Base-by-base conservation (phyloP, 2,329 filamentous ascomycete species). In the Trichoderma breve region DNA sequence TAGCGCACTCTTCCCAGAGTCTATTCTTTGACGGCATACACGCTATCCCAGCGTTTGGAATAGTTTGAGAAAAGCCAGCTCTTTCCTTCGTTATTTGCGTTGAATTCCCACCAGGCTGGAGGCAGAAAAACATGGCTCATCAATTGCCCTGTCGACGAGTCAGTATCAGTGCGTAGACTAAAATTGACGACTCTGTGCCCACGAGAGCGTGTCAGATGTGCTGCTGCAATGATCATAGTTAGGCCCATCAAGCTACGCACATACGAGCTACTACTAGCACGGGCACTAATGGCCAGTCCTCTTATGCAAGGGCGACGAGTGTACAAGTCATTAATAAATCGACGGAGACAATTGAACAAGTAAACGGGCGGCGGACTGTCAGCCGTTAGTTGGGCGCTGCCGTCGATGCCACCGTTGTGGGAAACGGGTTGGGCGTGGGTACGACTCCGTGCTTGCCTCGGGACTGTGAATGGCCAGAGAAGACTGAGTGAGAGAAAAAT, bases 1-100 rank as follows among this genome's bases (percentile, higher is more conserved):
- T 72, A 72, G 71, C 66, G 71, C 26, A 65, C 58, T 70, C 71
- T 24, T 9, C 47, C 32, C 65, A 60, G 66, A 39, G 68, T 65
- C 28, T 43, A 60, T 34, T 65, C 64, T 65, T 66, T 21, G 39
- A 68, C 55, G 53, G 30, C 53, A 43, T 60, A 61, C 70, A 55
- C 47, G 70, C 63, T 55, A 34, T 61, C 43, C 32, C 65, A 51
- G 58, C 18, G 28, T 65, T 28, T 36, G 24, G 30, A 63, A 61
- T 61, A 63, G 70, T 34, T 57, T 63, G 15, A 39, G 4, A 62
- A 15, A 14, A 26, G 26, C 14, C 12, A 5, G n/a, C n/a, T 47
- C 9, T 39, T 60, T 30, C 14, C 39, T 58, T 60, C 62, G 53
- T 57, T 39, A 21, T 60, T 70, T 21, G 8, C 18, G 53, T 30